These are phyloP conservation scores for Bruguiera sexangula DNA, from an alignment of 345 rosid genomes.

Conservation along the genomic window DNA sequence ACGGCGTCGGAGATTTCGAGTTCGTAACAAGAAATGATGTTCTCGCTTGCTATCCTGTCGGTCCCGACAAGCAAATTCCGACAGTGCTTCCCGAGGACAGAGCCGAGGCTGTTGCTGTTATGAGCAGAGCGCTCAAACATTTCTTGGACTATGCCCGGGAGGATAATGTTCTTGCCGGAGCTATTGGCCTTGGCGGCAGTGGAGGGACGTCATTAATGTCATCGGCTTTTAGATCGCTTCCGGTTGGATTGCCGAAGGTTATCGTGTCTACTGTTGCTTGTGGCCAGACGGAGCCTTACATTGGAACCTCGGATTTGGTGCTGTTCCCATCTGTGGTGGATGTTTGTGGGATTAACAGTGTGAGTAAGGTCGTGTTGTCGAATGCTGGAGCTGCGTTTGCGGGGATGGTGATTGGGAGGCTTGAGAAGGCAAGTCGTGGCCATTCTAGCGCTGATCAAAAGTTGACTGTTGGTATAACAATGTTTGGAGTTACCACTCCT, in stretches of 20 bases:
- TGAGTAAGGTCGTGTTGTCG: slow-evolving; percentile 69
- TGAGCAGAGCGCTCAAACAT: slow-evolving; percentile 62
- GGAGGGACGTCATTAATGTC: slow-evolving; percentile 87
- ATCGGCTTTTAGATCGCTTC: slow-evolving; percentile 67
- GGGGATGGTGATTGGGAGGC: slow-evolving; percentile 77
- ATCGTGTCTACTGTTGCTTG: slow-evolving; percentile 92
- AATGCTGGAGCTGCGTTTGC: slow-evolving; percentile 90
- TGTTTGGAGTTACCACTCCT: slow-evolving; percentile 95
- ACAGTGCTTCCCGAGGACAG: slow-evolving; percentile 54
- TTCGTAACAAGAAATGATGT: slow-evolving; percentile 54
- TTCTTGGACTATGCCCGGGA: slow-evolving; percentile 43
- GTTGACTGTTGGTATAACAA: slow-evolving; percentile 71
- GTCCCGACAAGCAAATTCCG: slow-evolving; percentile 21
- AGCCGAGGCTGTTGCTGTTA: slow-evolving; percentile 60
- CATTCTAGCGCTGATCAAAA: slow-evolving; percentile 16
- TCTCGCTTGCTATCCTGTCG: slow-evolving; percentile 39
- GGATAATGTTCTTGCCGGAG: slow-evolving; percentile 52
- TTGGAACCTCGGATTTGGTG: slow-evolving; percentile 83
- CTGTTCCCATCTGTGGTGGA: slow-evolving; percentile 84
- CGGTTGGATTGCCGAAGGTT: slow-evolving; percentile 72
- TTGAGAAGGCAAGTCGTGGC: slow-evolving; percentile 24
- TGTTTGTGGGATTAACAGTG: slow-evolving; percentile 84
- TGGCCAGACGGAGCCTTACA: slow-evolving; percentile 69
- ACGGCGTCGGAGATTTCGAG: slow-evolving; percentile 35
- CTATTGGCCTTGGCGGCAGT: slow-evolving; percentile 78